These are phyloP conservation scores for Carex myosuroides DNA, from an alignment of 176 grass and related monocot species.

Conservation along the genomic window DNA sequence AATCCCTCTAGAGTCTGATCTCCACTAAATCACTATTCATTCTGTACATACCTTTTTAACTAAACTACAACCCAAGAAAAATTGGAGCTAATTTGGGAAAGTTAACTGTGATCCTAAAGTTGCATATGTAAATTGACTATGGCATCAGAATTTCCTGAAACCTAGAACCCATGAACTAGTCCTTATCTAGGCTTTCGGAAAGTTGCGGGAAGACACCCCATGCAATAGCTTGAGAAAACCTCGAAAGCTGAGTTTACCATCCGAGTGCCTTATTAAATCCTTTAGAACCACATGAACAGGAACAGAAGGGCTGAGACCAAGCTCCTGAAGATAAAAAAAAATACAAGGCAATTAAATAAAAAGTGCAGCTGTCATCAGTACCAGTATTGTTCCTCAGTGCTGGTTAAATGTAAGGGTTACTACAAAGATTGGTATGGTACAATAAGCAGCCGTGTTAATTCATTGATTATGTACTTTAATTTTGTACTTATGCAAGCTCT, in stretches of 20 bases:
- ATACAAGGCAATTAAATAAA: neutral
- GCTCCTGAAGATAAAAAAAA: slow-evolving; percentile 23
- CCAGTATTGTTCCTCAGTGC: neutral
- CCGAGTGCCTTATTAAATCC: slow-evolving; percentile 36
- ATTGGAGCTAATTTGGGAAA: slow-evolving; percentile 2
- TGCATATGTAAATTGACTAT: slow-evolving; percentile 1
- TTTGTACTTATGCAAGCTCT: neutral
- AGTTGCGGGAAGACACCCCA: slow-evolving; percentile 25
- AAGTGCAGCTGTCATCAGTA: no score
- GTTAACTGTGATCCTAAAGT: slow-evolving; percentile 9
- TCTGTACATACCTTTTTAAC: slow-evolving; percentile 18
- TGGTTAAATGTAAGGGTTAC: neutral
- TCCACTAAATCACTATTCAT: slow-evolving; percentile 9
- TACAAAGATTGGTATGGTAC: neutral
- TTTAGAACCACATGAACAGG: slow-evolving; percentile 38
- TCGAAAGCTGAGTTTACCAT: slow-evolving; percentile 37
- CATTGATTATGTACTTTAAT: neutral
- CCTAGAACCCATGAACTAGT: slow-evolving; percentile 1
- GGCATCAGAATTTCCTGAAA: slow-evolving; percentile 19
- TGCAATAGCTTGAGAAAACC: slow-evolving; percentile 43
- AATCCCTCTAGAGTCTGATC: slow-evolving; percentile 11
- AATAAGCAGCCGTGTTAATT: neutral
- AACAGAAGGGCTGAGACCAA: slow-evolving; percentile 32
- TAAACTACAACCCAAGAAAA: slow-evolving; percentile 13
- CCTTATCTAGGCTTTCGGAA: slow-evolving; percentile 18